phyloP scores from a whole-genome alignment of 306 rosid species.

The Gillenia trifoliata region DNA sequence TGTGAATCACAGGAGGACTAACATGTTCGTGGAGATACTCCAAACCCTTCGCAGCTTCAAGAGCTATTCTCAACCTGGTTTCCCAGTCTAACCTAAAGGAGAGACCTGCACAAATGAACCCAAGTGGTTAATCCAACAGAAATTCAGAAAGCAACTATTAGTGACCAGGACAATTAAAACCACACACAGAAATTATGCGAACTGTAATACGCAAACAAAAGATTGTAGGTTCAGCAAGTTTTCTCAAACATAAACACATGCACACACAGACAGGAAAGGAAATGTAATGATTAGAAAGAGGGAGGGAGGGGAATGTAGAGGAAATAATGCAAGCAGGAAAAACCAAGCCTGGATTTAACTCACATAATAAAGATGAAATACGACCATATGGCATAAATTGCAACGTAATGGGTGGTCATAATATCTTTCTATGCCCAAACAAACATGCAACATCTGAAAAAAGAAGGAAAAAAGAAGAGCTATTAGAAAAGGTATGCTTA shows the following conservation, averaged over 20 bases:
- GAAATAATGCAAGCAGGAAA: neutral
- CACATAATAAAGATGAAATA: neutral
- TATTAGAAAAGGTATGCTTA: slow-evolving; percentile 23
- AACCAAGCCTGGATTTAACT: neutral
- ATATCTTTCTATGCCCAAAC: neutral
- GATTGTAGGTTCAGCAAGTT: neutral
- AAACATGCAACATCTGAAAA: neutral
- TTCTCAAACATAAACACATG: neutral
- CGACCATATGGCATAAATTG: neutral
- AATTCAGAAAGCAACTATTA: neutral
- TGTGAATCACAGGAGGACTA: slow-evolving; percentile 84
- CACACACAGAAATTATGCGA: neutral
- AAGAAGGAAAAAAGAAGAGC: neutral
- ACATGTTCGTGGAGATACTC: slow-evolving; percentile 95
- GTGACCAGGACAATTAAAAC: neutral
- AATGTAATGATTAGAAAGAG: neutral
- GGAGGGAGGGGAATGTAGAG: neutral
- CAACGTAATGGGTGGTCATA: neutral
- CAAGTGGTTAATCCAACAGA: slow-evolving; percentile 6
- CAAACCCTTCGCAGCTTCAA: slow-evolving; percentile 92
- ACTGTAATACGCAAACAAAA: neutral
- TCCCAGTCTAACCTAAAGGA: slow-evolving; percentile 73
- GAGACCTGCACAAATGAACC: slow-evolving; percentile 34
- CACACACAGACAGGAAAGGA: neutral
- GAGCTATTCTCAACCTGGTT: slow-evolving; percentile 79